A percentile compares a stretch with the other conserved stretches of the same genome.
phyloP scores from a whole-genome alignment of 306 rosid genomes.

The Prunus fruticosa region DNA sequence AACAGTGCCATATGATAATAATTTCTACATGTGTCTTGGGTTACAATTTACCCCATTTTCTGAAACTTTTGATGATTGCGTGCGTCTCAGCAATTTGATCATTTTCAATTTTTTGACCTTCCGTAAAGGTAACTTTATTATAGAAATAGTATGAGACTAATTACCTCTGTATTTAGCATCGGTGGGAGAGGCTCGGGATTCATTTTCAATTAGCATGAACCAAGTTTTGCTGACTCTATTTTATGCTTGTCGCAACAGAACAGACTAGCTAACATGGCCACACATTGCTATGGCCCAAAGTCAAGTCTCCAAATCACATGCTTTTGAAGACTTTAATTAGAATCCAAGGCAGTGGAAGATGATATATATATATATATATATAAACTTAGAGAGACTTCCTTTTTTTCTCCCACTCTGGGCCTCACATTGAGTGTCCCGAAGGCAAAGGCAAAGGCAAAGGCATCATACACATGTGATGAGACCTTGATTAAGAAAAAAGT shows the following conservation, averaged over 20 bases:
- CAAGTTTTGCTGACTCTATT: neutral
- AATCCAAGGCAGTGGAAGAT: conserved; percentile 38
- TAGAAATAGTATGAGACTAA: too few species aligned
- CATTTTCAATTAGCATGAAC: neutral
- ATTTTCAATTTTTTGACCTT: conserved; percentile 27
- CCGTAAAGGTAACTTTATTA: conserved; percentile 29
- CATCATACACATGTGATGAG: conserved; percentile 28
- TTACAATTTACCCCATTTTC: conserved; percentile 30
- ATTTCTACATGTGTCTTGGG: conserved; percentile 6
- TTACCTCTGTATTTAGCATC: too few species aligned
- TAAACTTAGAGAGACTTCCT: neutral
- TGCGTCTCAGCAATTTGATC: conserved; percentile 30
- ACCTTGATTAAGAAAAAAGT: conserved; percentile 5
- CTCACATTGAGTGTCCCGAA: conserved; percentile 33
- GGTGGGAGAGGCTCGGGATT: too few species aligned
- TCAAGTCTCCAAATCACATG: conserved; percentile 25
- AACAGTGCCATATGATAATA: too few species aligned
- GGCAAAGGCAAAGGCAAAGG: conserved; percentile 17
- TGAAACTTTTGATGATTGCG: conserved; percentile 38
- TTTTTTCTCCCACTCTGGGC: conserved; percentile 20
- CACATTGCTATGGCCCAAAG: conserved; percentile 18
- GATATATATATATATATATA: neutral
- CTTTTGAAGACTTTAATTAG: conserved; percentile 37
- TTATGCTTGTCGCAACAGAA: neutral
- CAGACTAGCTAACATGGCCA: neutral